Conservation (phyloP, 371 early-diverging fungal species). For the Mortierella sp. region DNA sequence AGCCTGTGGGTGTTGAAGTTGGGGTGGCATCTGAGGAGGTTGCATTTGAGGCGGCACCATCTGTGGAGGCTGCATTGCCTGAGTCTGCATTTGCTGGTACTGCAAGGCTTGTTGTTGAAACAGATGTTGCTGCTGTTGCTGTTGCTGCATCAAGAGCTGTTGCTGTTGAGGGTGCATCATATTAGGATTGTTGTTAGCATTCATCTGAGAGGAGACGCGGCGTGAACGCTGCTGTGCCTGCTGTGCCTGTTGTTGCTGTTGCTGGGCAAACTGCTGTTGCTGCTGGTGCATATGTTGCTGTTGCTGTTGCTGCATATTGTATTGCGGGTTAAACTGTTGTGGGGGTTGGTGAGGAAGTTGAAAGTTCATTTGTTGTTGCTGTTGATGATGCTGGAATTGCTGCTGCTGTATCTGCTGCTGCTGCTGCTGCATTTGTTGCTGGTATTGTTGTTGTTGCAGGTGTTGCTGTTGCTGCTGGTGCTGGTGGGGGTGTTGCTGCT, state of each 20-base stretch:
- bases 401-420: slow-evolving; percentile 10
- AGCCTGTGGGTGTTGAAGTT: slow-evolving; percentile 35
- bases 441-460: slow-evolving; percentile 14
- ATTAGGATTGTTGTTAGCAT: slow-evolving; percentile 26
- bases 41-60: slow-evolving; percentile 9
- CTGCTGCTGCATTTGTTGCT: slow-evolving; percentile 1
- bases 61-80: slow-evolving; percentile 13
- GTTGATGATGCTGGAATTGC: not conserved
- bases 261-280: slow-evolving; percentile 10
- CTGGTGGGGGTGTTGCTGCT: slow-evolving; percentile 1
- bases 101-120: slow-evolving; percentile 38
- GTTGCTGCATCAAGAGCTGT: slow-evolving; percentile 34
- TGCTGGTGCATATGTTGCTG: slow-evolving; percentile 15
- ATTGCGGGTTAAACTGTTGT: slow-evolving; percentile 2
- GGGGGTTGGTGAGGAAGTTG: slow-evolving; percentile 19
- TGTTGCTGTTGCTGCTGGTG: slow-evolving; percentile 14
- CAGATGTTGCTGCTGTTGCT: slow-evolving; percentile 41
- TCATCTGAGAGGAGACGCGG: slow-evolving; percentile 44
- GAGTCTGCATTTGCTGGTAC: slow-evolving; percentile 42
- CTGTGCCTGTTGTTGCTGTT: slow-evolving; percentile 12
- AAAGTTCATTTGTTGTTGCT: slow-evolving; percentile 4
- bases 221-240: slow-evolving; percentile 34
- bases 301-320: slow-evolving; percentile 12
- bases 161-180: slow-evolving; percentile 36
- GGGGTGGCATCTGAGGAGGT: slow-evolving; percentile 21